Evolutionary conservation across 2,329 filamentous ascomycete genomes (phyloP).

Genomic region (Xylaria sp.): DNA sequence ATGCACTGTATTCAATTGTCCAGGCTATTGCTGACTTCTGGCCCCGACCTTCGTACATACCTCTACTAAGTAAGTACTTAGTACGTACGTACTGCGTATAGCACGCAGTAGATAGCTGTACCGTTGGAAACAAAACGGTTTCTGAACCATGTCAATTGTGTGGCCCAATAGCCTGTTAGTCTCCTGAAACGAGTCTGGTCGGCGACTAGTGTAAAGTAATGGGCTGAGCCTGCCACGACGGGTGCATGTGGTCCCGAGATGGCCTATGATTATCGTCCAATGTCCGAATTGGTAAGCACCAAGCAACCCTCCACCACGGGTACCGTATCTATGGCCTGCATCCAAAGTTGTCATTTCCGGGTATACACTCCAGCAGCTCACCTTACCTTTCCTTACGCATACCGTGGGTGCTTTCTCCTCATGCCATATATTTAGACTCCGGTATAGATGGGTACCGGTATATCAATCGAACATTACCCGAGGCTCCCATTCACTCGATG

Average conservation of each 20-base stretch:
- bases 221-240: neutral
- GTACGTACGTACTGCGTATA: too few species aligned
- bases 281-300: constrained; percentile 25
- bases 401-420: neutral
- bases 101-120: too few species aligned
- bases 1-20: too few species aligned
- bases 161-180: neutral
- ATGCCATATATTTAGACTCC: constrained; percentile 12
- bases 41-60: too few species aligned
- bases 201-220: constrained; percentile 12
- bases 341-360: constrained; percentile 21
- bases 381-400: constrained; percentile 12
- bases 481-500: neutral
- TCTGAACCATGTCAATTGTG: constrained; percentile 7
- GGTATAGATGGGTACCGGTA: too few species aligned
- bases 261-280: constrained; percentile 11
- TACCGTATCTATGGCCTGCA: constrained; percentile 20
- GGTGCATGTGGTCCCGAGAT: constrained; percentile 13
- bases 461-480: too few species aligned
- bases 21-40: too few species aligned
- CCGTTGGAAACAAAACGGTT: constrained; percentile 3
- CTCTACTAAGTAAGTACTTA: too few species aligned
- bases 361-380: constrained; percentile 21
- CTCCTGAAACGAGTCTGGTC: constrained; percentile 1
- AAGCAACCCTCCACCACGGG: constrained; percentile 1